phyloP scores from a whole-genome alignment of 768 basidiomycete genomes.

The Daedaleopsis nitida region DNA sequence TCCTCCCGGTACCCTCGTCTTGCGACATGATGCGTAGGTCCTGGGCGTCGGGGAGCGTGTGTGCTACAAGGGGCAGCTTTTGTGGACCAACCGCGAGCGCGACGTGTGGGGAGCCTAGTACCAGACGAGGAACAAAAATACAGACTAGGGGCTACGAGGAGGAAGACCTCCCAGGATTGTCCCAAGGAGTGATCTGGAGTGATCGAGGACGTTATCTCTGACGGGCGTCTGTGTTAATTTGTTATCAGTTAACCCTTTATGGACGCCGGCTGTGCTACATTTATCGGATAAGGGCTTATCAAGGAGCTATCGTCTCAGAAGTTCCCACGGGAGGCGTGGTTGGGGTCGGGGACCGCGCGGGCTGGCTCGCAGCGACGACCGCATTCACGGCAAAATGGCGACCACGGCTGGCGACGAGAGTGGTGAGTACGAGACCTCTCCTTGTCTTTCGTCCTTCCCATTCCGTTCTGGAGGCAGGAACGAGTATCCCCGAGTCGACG shows the following conservation, averaged over 20 bases:
- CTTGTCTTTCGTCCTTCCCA: conserved; percentile 16
- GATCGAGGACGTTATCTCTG: conserved; percentile 8
- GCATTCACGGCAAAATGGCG: conserved; percentile 11
- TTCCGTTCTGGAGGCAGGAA: conserved; percentile 28
- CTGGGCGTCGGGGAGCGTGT: neutral
- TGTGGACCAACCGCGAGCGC: neutral
- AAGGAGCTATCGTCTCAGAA: neutral
- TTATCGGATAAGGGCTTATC: neutral
- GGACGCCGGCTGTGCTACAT: neutral
- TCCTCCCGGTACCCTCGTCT: no score
- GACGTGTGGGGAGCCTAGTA: neutral
- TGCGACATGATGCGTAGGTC: conserved; percentile 6
- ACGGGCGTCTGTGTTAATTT: conserved; percentile 10
- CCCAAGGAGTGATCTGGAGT: conserved; percentile 2
- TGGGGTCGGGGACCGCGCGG: neutral
- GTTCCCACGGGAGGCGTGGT: neutral
- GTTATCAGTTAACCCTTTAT: conserved; percentile 19
- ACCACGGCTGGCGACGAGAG: conserved; percentile 17
- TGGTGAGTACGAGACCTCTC: conserved; percentile 20
- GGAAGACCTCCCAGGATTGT: neutral
- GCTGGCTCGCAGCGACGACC: neutral
- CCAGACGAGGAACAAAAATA: neutral
- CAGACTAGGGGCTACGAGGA: neutral
- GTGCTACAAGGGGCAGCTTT: neutral
- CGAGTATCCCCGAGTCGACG: conserved; percentile 15